Base-by-base conservation (phyloP, 169 alveolate genomes). In the Plasmodium chabaudi region DNA sequence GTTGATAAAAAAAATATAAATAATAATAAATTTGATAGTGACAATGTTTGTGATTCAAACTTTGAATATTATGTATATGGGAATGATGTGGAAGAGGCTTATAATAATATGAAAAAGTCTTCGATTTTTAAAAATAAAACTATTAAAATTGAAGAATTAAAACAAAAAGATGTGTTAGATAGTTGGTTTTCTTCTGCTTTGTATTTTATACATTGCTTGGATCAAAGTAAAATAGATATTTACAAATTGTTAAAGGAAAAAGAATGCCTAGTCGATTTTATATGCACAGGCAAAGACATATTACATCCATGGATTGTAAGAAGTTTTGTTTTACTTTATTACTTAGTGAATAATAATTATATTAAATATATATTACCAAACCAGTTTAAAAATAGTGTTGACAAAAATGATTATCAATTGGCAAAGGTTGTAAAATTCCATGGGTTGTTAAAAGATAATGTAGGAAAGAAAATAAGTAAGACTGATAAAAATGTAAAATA, bases 211-310 rank as follows among this genome's bases (percentile, higher is more conserved):
- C 74, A 75, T 55, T 75, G 88, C 21, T 47, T 75, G 10, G 17
- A 63, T 15, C 23, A 63, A 55, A 27, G 46, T 34, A 42, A 42
- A 42, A 42, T 75, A 19, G 75, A 75, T 49, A 9, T 75, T 53
- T 39, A 21, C 9, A 25, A 47, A 13, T 49, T 75, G 15, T 21
- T 57, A 17, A 19, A 13, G 10, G 44, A 44, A 12, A 15, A 27
- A 6, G 12, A 15, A 51, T 15, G n/a, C 13, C 42, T 75, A 57
- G 72, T 75, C 19, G 88, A 75, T 55, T 60, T 75, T 34, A 49
- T 64, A 23, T 67, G 46, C 75, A 75, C 88, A 25, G 88, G 88
- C n/a, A 63, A 63, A 57, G 88, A 75, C 34, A 75, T 75, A 17
- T 19, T 75, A 17, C 57, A 75, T 44, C 75, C 77, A 12, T 75